Evolutionary conservation across 2,329 filamentous ascomycete genomes (phyloP).

Genomic region (Laburnicola sp.): DNA sequence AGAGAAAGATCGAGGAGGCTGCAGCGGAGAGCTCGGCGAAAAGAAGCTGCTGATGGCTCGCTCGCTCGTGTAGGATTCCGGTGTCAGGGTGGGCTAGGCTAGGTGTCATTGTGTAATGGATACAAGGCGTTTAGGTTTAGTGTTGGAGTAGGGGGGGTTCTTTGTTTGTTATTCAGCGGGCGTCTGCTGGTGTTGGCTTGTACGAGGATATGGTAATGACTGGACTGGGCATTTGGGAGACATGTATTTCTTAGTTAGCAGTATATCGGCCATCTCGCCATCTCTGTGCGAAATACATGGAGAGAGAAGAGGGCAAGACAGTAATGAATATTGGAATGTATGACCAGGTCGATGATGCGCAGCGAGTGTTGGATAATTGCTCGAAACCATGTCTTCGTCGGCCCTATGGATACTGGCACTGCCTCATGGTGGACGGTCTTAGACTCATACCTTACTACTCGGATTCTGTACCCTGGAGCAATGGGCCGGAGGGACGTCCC

Average conservation of each 20-base stretch:
- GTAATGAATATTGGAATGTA: no score
- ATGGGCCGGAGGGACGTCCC: no score
- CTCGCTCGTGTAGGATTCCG: background rate
- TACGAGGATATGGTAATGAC: background rate
- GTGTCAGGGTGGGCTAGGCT: background rate
- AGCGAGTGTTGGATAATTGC: no score
- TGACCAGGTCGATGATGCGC: no score
- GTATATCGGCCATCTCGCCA: background rate
- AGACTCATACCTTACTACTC: no score
- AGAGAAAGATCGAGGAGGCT: constrained; percentile 31
- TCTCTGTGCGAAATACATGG: background rate
- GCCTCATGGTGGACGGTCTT: no score
- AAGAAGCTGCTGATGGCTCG: constrained; percentile 20
- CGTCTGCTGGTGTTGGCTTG: background rate
- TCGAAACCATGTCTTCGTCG: no score
- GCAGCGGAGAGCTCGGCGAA: constrained; percentile 19
- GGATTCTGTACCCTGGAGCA: no score
- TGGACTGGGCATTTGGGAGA: background rate
- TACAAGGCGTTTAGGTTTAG: background rate
- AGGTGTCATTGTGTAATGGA: background rate
- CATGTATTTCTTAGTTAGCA: background rate
- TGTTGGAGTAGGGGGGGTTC: background rate
- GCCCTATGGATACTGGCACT: no score
- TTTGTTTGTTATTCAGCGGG: background rate
- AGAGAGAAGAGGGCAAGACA: no score